Conservation (phyloP, 495 filamentous ascomycete genomes). For the Trichocladium antarcticum region DNA sequence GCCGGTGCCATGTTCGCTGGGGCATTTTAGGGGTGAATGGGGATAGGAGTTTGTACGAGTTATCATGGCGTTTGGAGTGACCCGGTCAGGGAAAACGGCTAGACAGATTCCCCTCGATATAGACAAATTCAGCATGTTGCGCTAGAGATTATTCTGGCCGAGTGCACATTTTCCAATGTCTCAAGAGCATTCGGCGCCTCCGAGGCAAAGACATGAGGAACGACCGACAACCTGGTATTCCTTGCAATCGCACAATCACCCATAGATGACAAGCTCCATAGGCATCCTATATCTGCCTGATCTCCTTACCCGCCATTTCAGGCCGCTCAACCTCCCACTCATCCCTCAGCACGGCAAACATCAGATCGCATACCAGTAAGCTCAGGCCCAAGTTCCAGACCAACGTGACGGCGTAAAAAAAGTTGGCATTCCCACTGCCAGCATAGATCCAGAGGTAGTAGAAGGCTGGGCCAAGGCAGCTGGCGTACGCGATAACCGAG, state of each 20-base stretch:
- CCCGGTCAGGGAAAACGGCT: background rate
- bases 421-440: slow-evolving; percentile 94
- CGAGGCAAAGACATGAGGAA: no score
- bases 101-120: slow-evolving; percentile 5
- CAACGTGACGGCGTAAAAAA: slow-evolving; percentile 97
- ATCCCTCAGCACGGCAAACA: slow-evolving; percentile 81
- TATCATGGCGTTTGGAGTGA: background rate
- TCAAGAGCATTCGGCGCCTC: no score
- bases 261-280: background rate
- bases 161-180: no score
- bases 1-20: slow-evolving; percentile 26
- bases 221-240: no score
- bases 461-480: slow-evolving; percentile 84
- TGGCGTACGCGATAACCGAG: slow-evolving; percentile 72
- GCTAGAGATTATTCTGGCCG: no score
- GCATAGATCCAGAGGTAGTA: slow-evolving; percentile 98
- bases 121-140: no score
- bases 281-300: slow-evolving; percentile 62
- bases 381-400: slow-evolving; percentile 90
- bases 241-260: background rate
- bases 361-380: slow-evolving; percentile 62
- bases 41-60: no score
- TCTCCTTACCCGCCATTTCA: slow-evolving; percentile 76
- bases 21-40: slow-evolving; percentile 1
- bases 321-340: slow-evolving; percentile 91